phyloP scores from a whole-genome alignment of 2,329 filamentous ascomycete species.

The Paraphaeosphaeria minitans region DNA sequence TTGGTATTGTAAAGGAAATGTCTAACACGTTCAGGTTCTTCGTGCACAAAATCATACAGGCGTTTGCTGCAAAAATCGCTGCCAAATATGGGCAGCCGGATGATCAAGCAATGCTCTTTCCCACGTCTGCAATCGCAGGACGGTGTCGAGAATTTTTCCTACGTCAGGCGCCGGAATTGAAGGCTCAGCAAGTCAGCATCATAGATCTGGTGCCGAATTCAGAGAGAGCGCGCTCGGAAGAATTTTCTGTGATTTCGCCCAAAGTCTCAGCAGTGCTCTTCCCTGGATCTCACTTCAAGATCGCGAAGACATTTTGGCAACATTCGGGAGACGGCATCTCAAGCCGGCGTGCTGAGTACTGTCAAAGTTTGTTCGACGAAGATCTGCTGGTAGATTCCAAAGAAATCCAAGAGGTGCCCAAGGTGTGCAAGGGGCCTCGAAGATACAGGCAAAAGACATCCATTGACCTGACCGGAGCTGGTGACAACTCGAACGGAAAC shows the following conservation, averaged over 20 bases:
- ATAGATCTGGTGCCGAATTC: slow-evolving; percentile 69
- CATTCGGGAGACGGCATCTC: slow-evolving; percentile 93
- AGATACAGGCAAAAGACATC: slow-evolving; percentile 74
- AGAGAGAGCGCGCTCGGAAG: slow-evolving; percentile 56
- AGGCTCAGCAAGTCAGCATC: slow-evolving; percentile 57
- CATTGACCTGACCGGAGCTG: slow-evolving; percentile 48
- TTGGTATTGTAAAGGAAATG: not conserved
- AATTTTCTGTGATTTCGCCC: slow-evolving; percentile 51
- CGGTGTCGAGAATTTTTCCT: slow-evolving; percentile 77
- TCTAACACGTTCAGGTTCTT: slow-evolving; percentile 70
- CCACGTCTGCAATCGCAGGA: slow-evolving; percentile 70
- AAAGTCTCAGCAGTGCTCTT: slow-evolving; percentile 67
- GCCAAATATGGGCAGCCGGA: slow-evolving; percentile 65
- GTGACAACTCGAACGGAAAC: slow-evolving; percentile 23
- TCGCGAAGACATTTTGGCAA: slow-evolving; percentile 97
- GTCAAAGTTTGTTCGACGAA: slow-evolving; percentile 73
- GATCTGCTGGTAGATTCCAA: slow-evolving; percentile 64
- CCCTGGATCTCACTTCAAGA: slow-evolving; percentile 66
- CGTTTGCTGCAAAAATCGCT: slow-evolving; percentile 72
- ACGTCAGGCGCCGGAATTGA: slow-evolving; percentile 60
- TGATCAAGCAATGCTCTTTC: slow-evolving; percentile 81
- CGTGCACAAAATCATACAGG: slow-evolving; percentile 80
- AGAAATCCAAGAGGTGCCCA: slow-evolving; percentile 43
- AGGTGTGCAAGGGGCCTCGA: slow-evolving; percentile 71
- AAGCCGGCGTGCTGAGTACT: slow-evolving; percentile 90